Evolutionary conservation across 208 protist species (phyloP), one percentile per base, ranked within the genome.

Genomic region (Leishmania braziliensis): DNA sequence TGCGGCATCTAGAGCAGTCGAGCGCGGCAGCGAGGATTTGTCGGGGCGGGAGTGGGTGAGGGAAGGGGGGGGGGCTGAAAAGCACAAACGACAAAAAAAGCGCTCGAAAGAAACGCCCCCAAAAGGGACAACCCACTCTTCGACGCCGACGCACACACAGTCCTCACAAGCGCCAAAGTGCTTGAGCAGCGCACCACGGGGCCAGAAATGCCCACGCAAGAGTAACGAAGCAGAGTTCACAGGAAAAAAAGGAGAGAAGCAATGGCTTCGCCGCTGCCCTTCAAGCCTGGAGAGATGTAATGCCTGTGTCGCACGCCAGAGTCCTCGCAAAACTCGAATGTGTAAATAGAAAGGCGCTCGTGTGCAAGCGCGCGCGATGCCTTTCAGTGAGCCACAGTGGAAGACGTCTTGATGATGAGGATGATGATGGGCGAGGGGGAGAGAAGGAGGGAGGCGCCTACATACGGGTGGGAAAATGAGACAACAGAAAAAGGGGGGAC

Each of bases 1-100:
- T 76, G 84, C 0, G 74, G 83, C 86, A 74, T 74, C 26, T 10
- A 14, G 23, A 4, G 20, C 62, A 33, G 70, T 6, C 26, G 6
- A 51, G 23, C 36, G 29, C 18, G 20, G 54, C 54, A 58, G 54
- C 54, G 54, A 58, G 20, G 16, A 58, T 14, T 23, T 63, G 23
- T 10, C 23, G 6, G 12, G 23, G 5, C 23, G 65, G 3, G 18
- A 50, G 39, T 16, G 36, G 36, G 14, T 3, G 18, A 2, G 65
- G 12, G 39, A 48, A 48, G 18, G 14, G 36, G n/a, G 36, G n/a
- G 36, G 18, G 2, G 20, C 26, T 33, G 36, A n/a, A 23, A 16
- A 50, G 16, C 62, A 29, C 10, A 6, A 68, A 20, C 10, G 10
- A 23, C 53, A 56, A 56, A 56, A 12, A 56, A 46, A 46, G 43